Evolutionary conservation across 2,329 filamentous ascomycete species (phyloP).

Genomic region (Penicillium nordicum): DNA sequence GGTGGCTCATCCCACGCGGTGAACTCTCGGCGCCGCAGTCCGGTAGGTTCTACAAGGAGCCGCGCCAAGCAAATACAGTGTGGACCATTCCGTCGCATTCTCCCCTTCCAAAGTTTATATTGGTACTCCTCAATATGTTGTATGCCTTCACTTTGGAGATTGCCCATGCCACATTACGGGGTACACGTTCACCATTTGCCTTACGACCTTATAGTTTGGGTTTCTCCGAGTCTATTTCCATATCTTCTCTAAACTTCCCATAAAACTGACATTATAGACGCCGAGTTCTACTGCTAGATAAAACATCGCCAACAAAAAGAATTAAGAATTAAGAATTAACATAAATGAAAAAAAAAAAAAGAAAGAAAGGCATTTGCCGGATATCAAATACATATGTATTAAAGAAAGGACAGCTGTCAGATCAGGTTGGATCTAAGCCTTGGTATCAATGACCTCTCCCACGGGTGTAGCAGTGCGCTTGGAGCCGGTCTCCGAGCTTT

Average conservation of each 20-base stretch:
- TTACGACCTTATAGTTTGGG: too few species aligned
- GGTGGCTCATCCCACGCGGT: background rate
- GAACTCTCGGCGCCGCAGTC: background rate
- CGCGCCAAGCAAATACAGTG: too few species aligned
- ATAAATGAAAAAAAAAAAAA: background rate
- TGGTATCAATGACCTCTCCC: conserved; percentile 23
- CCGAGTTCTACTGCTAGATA: too few species aligned
- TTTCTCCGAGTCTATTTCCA: too few species aligned
- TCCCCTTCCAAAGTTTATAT: background rate
- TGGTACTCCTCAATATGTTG: background rate
- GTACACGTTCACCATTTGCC: background rate
- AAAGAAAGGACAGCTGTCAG: conserved; percentile 2
- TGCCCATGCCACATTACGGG: too few species aligned
- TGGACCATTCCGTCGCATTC: background rate
- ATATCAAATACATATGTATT: conserved; percentile 5
- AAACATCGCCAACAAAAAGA: background rate
- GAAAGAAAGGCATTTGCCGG: background rate
- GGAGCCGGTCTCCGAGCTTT: conserved; percentile 25
- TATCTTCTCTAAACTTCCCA: too few species aligned
- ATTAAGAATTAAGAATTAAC: background rate
- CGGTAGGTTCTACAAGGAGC: background rate
- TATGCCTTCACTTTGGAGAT: background rate
- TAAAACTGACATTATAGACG: too few species aligned
- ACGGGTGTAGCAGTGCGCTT: conserved; percentile 32
- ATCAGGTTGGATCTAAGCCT: conserved; percentile 18